A percentile compares a stretch with the other conserved stretches of the same genome.
Evolutionary conservation across 1,284 basidiomycete species (phyloP).

Genomic region (Caloboletus firmus): DNA sequence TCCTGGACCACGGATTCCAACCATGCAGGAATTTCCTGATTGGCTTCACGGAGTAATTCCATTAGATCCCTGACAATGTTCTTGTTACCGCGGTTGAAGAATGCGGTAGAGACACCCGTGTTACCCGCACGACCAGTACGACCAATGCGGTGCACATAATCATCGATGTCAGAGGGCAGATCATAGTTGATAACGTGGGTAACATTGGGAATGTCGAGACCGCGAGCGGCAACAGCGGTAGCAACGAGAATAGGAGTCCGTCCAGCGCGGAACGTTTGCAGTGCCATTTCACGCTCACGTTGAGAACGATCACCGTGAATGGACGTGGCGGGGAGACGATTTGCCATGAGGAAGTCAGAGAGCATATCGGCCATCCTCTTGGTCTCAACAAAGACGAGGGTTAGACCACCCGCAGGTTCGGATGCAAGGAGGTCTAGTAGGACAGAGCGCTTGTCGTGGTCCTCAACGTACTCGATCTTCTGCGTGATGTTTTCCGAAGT

Average conservation of each 20-base stretch:
- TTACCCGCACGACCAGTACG: conserved; percentile 99
- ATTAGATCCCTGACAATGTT: conserved; percentile 91
- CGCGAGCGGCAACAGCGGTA: conserved; percentile 97
- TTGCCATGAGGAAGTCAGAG: conserved; percentile 90
- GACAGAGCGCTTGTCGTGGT: conserved; percentile 95
- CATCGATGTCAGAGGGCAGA: conserved; percentile 97
- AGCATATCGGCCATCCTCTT: conserved; percentile 99
- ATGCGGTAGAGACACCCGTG: conserved; percentile 92
- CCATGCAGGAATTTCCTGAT: conserved; percentile 96
- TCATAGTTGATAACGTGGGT: conserved; percentile 99
- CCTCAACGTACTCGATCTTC: conserved; percentile 98
- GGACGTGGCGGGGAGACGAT: conserved; percentile 88
- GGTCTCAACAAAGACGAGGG: conserved; percentile 98
- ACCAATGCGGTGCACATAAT: conserved; percentile 98
- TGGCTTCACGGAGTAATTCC: conserved; percentile 93
- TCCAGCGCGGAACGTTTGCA: conserved; percentile 94
- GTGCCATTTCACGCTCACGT: conserved; percentile 93
- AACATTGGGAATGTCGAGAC: conserved; percentile 99
- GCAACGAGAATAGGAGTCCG: conserved; percentile 97
- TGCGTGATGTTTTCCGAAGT: conserved; percentile 99
- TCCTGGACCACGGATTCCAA: conserved; percentile 87
- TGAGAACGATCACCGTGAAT: conserved; percentile 99
- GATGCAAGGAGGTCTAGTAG: conserved; percentile 92
- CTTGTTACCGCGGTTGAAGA: conserved; percentile 91
- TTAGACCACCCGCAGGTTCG: conserved; percentile 73